Evolutionary conservation across 768 basidiomycete species (phyloP).

Genomic region (Ramaria sp.): DNA sequence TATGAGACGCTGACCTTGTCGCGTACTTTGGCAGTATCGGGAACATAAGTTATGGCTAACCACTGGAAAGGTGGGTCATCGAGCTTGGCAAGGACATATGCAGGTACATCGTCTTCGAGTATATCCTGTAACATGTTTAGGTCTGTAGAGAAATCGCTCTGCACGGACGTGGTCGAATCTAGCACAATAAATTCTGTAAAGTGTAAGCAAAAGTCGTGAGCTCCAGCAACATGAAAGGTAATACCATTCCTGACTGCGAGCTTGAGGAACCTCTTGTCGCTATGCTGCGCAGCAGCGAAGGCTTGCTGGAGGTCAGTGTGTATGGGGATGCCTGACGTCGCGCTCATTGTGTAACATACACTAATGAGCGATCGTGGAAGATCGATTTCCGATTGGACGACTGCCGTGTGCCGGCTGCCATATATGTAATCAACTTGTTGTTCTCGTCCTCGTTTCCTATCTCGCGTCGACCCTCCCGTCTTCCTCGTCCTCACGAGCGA

Average conservation of each 20-base stretch:
- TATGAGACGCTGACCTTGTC: slow-evolving; percentile 57
- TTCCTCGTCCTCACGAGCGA: no score
- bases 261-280: slow-evolving; percentile 56
- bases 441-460: no score
- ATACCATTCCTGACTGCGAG: slow-evolving; percentile 67
- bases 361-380: no score
- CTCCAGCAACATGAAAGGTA: no score
- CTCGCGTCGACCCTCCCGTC: no score
- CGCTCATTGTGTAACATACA: no score
- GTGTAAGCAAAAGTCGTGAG: slow-evolving; percentile 18
- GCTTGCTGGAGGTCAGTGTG: slow-evolving; percentile 43
- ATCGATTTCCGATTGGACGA: no score
- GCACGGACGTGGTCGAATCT: slow-evolving; percentile 36
- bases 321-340: slow-evolving; percentile 59
- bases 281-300: slow-evolving; percentile 39
- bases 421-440: no score
- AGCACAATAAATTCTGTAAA: slow-evolving; percentile 51
- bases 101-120: slow-evolving; percentile 49
- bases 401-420: no score
- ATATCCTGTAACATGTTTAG: slow-evolving; percentile 44
- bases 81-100: slow-evolving; percentile 63
- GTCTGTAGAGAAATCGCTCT: slow-evolving; percentile 45
- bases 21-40: slow-evolving; percentile 68
- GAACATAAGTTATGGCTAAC: slow-evolving; percentile 72
- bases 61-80: slow-evolving; percentile 54